Evolutionary conservation across 23 red algal species (phyloP).

Genomic region (Porphyridium purpureum): DNA sequence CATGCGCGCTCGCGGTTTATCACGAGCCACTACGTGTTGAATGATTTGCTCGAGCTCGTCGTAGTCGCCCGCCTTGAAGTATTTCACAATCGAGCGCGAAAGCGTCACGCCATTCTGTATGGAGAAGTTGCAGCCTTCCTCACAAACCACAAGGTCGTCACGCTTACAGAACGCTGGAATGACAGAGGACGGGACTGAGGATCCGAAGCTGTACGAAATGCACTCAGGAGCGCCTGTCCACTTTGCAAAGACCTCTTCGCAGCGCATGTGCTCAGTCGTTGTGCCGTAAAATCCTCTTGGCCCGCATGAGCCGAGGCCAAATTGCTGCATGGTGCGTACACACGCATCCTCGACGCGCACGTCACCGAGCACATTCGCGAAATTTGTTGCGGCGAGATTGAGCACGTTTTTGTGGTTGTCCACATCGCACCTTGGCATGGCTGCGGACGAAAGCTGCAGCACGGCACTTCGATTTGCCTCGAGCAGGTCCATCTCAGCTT

Average conservation of each 20-base stretch:
- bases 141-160: slow-evolving; percentile 68
- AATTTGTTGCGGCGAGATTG: slow-evolving; percentile 61
- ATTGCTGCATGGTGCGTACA: slow-evolving; percentile 13
- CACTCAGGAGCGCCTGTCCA: slow-evolving; percentile 31
- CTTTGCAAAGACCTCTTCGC: slow-evolving; percentile 51
- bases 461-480: too few species aligned
- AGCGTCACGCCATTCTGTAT: slow-evolving; percentile 49
- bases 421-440: background rate
- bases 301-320: slow-evolving; percentile 77
- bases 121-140: slow-evolving; percentile 32
- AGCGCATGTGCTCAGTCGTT: slow-evolving; percentile 52
- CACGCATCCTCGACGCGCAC: slow-evolving; percentile 19
- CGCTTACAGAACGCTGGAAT: slow-evolving; percentile 89
- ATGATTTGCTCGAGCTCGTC: slow-evolving; percentile 25
- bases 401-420: slow-evolving; percentile 3
- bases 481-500: background rate
- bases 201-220: slow-evolving; percentile 90
- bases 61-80: slow-evolving; percentile 68
- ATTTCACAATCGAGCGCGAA: slow-evolving; percentile 34
- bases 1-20: too few species aligned
- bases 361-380: slow-evolving; percentile 22
- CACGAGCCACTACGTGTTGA: slow-evolving; percentile 9
- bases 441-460: background rate
- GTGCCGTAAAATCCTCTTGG: slow-evolving; percentile 97
- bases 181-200: slow-evolving; percentile 40